Base-by-base conservation (phyloP, 2,329 filamentous ascomycete species). In the Botryosphaeria agaves region DNA sequence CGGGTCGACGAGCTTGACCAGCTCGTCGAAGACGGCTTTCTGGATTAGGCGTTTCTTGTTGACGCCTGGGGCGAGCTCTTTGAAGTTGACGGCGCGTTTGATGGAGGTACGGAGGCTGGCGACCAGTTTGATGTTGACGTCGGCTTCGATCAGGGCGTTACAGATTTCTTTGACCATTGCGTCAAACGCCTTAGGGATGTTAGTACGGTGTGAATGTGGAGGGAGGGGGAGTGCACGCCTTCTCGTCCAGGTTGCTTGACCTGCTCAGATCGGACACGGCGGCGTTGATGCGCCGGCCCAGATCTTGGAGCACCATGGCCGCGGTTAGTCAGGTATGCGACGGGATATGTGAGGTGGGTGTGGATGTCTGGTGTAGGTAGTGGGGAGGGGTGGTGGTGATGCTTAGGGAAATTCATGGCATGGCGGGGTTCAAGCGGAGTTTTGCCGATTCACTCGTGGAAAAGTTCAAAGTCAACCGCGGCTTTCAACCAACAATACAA, bases 11-110 rank as follows among this genome's bases (percentile, higher is more conserved):
- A 98, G 76, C 47, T 83, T 77, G 41, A 95, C 87, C 31, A 98
- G 74, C 55, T 95, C 84, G 51, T 98, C 87, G 54, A 92, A 98
- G 42, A 98, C 89, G 41, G 89, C 33, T 56, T 95, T 95, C 50
- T 98, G 89, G 49, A 98, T 94, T 36, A 98, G 64, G 41, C 87
- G 82, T 61, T 95, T 95, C 71, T 95, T 98, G 66, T 95, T 98
- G 40, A 91, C 83, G 41, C 79, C 80, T 17, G 84, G 72, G 3
- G 84, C 80, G 11, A 94, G 69, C 37, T 93, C 83, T 52, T 89
- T 84, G 62, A 98, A 93, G 60, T 94, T 93, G 56, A 98, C 89
- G 18, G 76, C 71, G 35, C 69, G 60, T 51, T 84, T 84, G 52
- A 98, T 95, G 19, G 85, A 91, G 55, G 91, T 93, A 42, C 87